Percentiles rank a stretch among this genome's conserved stretches.
These are phyloP conservation scores for Tremella yokohamensis DNA, from an alignment of 768 basidiomycete genomes.

Conservation along the genomic window DNA sequence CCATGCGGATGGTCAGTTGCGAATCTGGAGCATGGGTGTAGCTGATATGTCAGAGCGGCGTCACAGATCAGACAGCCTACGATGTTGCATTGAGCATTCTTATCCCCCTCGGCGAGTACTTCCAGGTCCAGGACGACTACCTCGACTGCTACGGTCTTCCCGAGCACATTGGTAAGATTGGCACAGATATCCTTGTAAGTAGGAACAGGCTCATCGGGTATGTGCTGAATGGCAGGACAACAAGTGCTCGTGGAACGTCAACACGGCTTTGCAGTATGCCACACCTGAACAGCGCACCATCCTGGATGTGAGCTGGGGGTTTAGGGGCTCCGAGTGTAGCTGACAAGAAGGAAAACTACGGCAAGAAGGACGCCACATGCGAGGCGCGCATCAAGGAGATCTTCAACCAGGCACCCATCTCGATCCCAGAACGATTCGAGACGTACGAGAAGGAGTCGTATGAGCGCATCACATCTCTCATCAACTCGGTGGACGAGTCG, in stretches of 20 bases:
- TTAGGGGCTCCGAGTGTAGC: neutral
- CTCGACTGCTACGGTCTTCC: conserved; percentile 87
- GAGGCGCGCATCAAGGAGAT: conserved; percentile 66
- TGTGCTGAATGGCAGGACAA: conserved; percentile 60
- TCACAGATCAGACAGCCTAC: conserved; percentile 60
- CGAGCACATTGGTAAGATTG: conserved; percentile 91
- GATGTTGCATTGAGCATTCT: conserved; percentile 73
- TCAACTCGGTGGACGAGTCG: conserved; percentile 63
- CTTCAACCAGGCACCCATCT: conserved; percentile 67
- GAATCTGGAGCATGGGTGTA: neutral
- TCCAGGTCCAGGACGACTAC: conserved; percentile 97
- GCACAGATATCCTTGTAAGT: conserved; percentile 78
- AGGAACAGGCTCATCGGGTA: no score
- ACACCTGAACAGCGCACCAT: conserved; percentile 54
- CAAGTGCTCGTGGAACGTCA: conserved; percentile 97
- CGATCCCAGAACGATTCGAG: conserved; percentile 61
- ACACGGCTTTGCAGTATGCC: conserved; percentile 65
- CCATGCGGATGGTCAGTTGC: conserved; percentile 64
- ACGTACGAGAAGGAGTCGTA: conserved; percentile 77
- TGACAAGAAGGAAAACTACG: conserved; percentile 59
- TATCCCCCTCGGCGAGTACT: conserved; percentile 91
- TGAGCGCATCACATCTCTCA: conserved; percentile 63
- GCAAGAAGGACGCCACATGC: conserved; percentile 58
- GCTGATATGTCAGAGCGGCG: conserved; percentile 46
- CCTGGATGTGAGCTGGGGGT: conserved; percentile 52